These are phyloP conservation scores for Tolypocladium amazonense DNA, from an alignment of 2,329 filamentous ascomycete species.

Conservation along the genomic window DNA sequence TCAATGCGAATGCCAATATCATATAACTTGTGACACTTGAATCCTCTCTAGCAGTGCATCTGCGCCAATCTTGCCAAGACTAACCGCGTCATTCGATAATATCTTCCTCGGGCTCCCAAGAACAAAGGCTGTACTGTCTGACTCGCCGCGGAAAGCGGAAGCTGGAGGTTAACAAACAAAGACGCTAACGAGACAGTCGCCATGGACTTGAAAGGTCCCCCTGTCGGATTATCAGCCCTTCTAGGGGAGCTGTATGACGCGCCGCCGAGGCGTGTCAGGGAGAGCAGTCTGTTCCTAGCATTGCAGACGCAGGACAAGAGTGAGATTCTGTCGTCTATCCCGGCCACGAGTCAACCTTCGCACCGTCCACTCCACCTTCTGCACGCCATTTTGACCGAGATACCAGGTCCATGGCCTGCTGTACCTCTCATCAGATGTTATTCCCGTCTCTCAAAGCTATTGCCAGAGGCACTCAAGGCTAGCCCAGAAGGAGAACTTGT, in stretches of 20 bases:
- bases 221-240: slow-evolving; percentile 5
- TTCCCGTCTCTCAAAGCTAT: slow-evolving; percentile 20
- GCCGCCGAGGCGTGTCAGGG: slow-evolving; percentile 7
- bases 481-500: slow-evolving; percentile 7
- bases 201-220: slow-evolving; percentile 5
- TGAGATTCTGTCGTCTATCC: slow-evolving; percentile 12
- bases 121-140: neutral
- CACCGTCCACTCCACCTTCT: slow-evolving; percentile 15
- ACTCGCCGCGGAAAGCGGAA: neutral
- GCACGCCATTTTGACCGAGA: slow-evolving; percentile 11
- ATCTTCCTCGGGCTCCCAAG: neutral
- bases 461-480: slow-evolving; percentile 25
- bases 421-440: slow-evolving; percentile 21
- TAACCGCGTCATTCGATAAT: neutral
- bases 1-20: neutral
- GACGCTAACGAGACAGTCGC: neutral
- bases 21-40: neutral
- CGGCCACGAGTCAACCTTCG: slow-evolving; percentile 8
- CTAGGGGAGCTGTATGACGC: slow-evolving; percentile 10
- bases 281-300: slow-evolving; percentile 4
- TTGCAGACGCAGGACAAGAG: slow-evolving; percentile 7
- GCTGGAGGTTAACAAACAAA: neutral
- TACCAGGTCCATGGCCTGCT: slow-evolving; percentile 16
- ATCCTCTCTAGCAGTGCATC: neutral
- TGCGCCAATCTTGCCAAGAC: neutral